These are phyloP conservation scores for Pigoraptor vietnamica DNA, from an alignment of 78 protist species.

Conservation along the genomic window DNA sequence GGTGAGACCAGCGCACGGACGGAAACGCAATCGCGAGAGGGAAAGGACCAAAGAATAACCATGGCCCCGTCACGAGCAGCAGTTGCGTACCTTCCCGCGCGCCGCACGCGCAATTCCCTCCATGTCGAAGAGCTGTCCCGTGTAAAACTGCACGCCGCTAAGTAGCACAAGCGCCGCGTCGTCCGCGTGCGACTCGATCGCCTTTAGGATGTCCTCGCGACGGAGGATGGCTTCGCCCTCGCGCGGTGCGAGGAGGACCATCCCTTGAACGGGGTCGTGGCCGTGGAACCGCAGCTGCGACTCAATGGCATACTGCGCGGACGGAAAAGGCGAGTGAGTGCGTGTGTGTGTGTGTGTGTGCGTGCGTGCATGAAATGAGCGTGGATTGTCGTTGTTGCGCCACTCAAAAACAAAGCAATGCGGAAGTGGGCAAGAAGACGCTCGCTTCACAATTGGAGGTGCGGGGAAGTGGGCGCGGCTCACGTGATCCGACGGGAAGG, in stretches of 20 bases:
- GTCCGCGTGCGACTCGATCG: conserved; percentile 52
- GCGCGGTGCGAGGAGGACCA: conserved; percentile 47
- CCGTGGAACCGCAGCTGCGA: conserved; percentile 64
- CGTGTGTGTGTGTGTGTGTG: no score
- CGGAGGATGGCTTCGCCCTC: conserved; percentile 51
- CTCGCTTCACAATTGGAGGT: no score
- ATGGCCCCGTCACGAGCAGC: no score
- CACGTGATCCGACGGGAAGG: conserved; percentile 89
- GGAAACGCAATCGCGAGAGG: no score
- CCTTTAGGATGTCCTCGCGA: conserved; percentile 40
- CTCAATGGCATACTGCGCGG: conserved; percentile 60
- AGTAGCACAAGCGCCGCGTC: conserved; percentile 21
- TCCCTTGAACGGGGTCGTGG: conserved; percentile 44
- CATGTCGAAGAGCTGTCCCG: conserved; percentile 82
- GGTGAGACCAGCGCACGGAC: no score
- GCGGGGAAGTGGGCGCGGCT: not conserved
- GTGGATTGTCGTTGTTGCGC: no score
- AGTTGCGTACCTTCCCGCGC: not conserved
- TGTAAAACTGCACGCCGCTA: conserved; percentile 65
- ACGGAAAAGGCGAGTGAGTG: no score
- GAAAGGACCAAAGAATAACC: no score
- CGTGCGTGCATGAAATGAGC: no score
- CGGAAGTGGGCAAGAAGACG: not conserved
- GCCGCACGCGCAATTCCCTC: conserved; percentile 62
- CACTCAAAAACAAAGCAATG: not conserved